Evolutionary conservation across 257 asterid species (phyloP).

Genomic region (Phtheirospermum japonicum): DNA sequence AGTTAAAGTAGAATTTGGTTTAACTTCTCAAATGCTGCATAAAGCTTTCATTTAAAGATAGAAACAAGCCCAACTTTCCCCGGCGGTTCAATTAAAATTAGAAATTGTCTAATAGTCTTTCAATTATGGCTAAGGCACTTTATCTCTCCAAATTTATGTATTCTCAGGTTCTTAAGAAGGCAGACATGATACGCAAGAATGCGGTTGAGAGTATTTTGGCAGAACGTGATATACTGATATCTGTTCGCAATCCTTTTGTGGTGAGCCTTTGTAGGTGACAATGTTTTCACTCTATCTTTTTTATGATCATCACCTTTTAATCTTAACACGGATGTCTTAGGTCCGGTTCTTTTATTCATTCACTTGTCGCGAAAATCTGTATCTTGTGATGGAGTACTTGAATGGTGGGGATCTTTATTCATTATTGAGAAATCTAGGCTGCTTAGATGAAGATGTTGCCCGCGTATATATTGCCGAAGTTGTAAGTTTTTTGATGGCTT

Average conservation of each 20-base stretch:
- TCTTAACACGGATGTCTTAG: slow-evolving; percentile 37
- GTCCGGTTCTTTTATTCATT: slow-evolving; percentile 98
- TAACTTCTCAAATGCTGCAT: neutral
- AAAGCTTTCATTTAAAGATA: neutral
- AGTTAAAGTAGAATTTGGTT: slow-evolving; percentile 3
- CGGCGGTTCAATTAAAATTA: neutral
- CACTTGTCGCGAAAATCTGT: slow-evolving; percentile 97
- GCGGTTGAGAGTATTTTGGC: slow-evolving; percentile 99
- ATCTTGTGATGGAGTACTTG: slow-evolving; percentile 98
- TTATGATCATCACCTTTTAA: slow-evolving; percentile 31
- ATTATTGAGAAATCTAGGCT: slow-evolving; percentile 89
- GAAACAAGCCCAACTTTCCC: neutral
- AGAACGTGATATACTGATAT: slow-evolving; percentile 92
- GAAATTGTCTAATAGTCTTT: neutral
- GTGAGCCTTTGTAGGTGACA: slow-evolving; percentile 55
- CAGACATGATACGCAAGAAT: slow-evolving; percentile 97
- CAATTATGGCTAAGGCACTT: neutral
- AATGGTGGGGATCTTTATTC: slow-evolving; percentile 99
- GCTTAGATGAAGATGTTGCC: slow-evolving; percentile 97
- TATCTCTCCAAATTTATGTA: slow-evolving; percentile 23
- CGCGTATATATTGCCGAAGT: slow-evolving; percentile 98
- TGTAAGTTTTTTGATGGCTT: slow-evolving; percentile 52
- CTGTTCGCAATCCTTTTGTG: slow-evolving; percentile 99
- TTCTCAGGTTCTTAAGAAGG: slow-evolving; percentile 89
- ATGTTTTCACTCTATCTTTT: slow-evolving; percentile 22